Conservation (phyloP, 1,284 basidiomycete species). For the Porogramme epimiltina region DNA sequence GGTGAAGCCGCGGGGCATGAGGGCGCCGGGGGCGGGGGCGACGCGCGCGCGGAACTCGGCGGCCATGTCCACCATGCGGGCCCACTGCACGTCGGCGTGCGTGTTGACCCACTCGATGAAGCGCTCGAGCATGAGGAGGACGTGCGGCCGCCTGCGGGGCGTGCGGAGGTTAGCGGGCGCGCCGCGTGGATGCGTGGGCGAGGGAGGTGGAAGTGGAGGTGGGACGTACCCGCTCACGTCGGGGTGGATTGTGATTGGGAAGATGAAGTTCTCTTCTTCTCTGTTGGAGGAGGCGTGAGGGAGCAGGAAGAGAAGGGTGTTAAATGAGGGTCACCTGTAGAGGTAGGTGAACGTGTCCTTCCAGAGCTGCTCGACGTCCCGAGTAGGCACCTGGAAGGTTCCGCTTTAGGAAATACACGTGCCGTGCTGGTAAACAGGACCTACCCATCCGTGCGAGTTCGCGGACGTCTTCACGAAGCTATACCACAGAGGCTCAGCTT, state of each 20-base stretch:
- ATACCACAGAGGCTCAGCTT: neutral
- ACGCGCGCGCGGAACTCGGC: conserved; percentile 44
- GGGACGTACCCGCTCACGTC: conserved; percentile 69
- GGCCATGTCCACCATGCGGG: conserved; percentile 71
- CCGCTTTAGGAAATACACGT: neutral
- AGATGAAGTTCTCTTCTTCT: conserved; percentile 73
- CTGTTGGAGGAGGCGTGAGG: conserved; percentile 30
- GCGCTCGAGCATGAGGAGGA: conserved; percentile 75
- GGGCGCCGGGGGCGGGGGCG: conserved; percentile 30
- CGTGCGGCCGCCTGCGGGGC: conserved; percentile 44
- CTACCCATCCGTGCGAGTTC: conserved; percentile 19
- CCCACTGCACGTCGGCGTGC: conserved; percentile 73
- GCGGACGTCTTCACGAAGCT: conserved; percentile 7
- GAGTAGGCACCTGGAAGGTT: conserved; percentile 55
- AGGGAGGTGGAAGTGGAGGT: neutral
- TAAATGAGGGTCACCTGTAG: conserved; percentile 44
- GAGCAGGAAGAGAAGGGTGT: no score
- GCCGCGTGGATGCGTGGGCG: neutral
- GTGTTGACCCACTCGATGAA: conserved; percentile 81
- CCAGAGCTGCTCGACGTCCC: conserved; percentile 76
- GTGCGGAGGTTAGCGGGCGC: neutral
- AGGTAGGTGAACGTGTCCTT: conserved; percentile 75
- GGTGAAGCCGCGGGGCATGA: conserved; percentile 43
- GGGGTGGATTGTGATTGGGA: conserved; percentile 76
- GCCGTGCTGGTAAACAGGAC: neutral